Evolutionary conservation across 768 basidiomycete species (phyloP), one percentile per base, ranked within the genome.

Genomic region (Coprinellus micaceus): DNA sequence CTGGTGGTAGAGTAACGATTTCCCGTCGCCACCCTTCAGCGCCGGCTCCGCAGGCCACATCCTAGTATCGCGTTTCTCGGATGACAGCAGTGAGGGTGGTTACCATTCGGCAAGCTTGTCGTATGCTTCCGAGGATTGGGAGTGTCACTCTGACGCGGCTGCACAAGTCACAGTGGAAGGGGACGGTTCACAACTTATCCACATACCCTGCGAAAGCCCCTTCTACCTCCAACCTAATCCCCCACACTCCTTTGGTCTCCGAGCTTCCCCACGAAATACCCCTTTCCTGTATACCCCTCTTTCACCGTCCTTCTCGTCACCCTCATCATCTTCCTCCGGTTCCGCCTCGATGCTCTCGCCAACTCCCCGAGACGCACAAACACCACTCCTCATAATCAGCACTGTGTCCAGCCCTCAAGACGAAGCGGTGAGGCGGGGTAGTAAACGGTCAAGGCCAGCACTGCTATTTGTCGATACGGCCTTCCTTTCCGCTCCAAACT

Each of bases 131-230:
- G 61, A 55, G 17, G 58, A 55, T 24, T 54, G 52, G 25, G 39
- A 57, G 19, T 47, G 26, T 21, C 59, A 56, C 4, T 53, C 52
- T 3, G 58, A 59, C 40, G 36, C 19, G 7, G 17, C 28, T n/a
- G 57, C 43, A 22, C 52, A 41, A 19, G 43, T 50, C 24, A 48
- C 57, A 33, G 26, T 59, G 28, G 67, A 69, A 26, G 64, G 67
- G 44, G 69, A 66, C 2, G 62, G 61, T 25, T 58, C 60, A 0
- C 77, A 79, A 60, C 73, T 74, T 44, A 63, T 78, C 48, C 68
- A 64, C 50, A 76, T 79, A 46, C 67, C 71, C 11, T 64, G 60
- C 30, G 70, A 71, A 50, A 78, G 71, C 40, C 71, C 71, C 3
- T 78, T 76, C 68, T 74, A 72, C 58, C 67, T 62, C 22, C 62